These are phyloP conservation scores for Chaetomiaceae sp. DNA, from an alignment of 2,329 filamentous ascomycete species.

Conservation along the genomic window DNA sequence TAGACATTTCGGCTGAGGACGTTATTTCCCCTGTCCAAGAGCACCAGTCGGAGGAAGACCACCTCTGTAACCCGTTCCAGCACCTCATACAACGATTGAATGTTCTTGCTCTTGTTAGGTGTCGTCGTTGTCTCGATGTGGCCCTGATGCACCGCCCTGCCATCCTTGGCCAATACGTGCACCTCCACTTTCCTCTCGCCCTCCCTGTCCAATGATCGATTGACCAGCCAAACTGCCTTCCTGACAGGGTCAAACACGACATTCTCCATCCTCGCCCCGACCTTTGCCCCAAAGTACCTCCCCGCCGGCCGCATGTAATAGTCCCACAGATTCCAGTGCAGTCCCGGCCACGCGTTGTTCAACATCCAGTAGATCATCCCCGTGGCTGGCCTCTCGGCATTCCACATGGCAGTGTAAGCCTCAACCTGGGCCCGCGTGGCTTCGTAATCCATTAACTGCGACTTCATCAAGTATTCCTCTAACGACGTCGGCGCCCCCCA, in stretches of 20 bases:
- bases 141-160: conserved; percentile 38
- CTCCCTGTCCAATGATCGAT: conserved; percentile 40
- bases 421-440: conserved; percentile 57
- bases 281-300: conserved; percentile 56
- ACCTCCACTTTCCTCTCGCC: conserved; percentile 41
- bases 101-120: conserved; percentile 36
- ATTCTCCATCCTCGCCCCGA: conserved; percentile 46
- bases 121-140: conserved; percentile 40
- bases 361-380: conserved; percentile 65
- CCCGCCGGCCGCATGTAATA: conserved; percentile 56
- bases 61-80: conserved; percentile 32
- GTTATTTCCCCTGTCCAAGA: conserved; percentile 32
- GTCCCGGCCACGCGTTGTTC: conserved; percentile 58
- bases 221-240: conserved; percentile 47
- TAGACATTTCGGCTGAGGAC: conserved; percentile 55
- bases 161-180: conserved; percentile 46
- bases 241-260: conserved; percentile 50
- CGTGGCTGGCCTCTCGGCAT: conserved; percentile 44
- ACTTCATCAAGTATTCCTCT: conserved; percentile 55
- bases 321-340: conserved; percentile 63
- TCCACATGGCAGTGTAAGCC: conserved; percentile 49
- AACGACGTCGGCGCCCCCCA: conserved; percentile 49
- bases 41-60: conserved; percentile 46
- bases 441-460: conserved; percentile 61
- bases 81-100: conserved; percentile 32